Conservation (phyloP, 257 asterid species). For the Fraxinus quadrangulata region DNA sequence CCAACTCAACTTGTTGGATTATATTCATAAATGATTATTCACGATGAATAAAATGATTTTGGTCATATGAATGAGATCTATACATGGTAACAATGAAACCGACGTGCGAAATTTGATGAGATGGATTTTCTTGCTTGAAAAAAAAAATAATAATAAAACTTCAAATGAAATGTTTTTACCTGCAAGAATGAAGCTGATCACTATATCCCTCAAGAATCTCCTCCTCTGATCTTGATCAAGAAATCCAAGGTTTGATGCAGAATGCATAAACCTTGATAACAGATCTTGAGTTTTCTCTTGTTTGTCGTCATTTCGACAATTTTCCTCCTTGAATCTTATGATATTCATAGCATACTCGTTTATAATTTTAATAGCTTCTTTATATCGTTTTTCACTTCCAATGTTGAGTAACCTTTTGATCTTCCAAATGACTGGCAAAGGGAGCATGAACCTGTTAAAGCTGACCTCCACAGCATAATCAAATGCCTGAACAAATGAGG, state of each 20-base stretch:
- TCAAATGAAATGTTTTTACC: conserved; percentile 12
- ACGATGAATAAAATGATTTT: neutral
- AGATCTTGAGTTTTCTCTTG: conserved; percentile 27
- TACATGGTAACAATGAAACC: neutral
- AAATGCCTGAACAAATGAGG: conserved; percentile 35
- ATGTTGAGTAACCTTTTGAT: conserved; percentile 40
- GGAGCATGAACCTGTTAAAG: conserved; percentile 37
- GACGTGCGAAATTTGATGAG: neutral
- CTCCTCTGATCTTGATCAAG: conserved; percentile 30
- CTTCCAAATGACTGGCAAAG: conserved; percentile 39
- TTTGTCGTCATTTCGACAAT: conserved; percentile 1
- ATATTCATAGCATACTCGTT: conserved; percentile 36
- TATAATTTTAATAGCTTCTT: conserved; percentile 30
- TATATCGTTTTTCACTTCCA: conserved; percentile 38
- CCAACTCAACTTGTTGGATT: neutral
- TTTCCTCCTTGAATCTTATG: conserved; percentile 31
- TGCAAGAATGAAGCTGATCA: conserved; percentile 49
- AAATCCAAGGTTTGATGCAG: conserved; percentile 22
- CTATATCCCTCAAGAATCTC: conserved; percentile 46
- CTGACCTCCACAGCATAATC: conserved; percentile 39
- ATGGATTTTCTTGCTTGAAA: neutral
- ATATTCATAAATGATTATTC: neutral
- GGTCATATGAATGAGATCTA: neutral
- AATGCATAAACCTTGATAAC: conserved; percentile 40
- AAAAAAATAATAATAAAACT: neutral